Evolutionary conservation across 331 rosid genomes (phyloP).

Genomic region (Quercus tomentella): DNA sequence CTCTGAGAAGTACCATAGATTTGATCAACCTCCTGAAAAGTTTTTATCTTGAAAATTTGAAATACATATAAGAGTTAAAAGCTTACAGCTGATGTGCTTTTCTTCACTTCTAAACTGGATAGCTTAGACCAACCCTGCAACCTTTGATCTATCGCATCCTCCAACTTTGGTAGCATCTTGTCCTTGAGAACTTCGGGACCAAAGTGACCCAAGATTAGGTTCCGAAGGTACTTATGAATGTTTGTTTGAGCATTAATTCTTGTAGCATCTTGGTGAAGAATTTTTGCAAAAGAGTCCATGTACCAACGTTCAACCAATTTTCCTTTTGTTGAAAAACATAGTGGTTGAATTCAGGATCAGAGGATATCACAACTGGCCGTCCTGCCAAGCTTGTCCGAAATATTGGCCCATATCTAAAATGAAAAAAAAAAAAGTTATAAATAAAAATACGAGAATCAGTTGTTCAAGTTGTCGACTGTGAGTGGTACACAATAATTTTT

Average conservation of each 20-base stretch:
- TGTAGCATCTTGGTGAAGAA: not conserved
- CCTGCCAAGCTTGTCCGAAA: not conserved
- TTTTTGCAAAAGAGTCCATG: not conserved
- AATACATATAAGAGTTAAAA: too few relatives aligned
- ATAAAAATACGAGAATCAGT: too few relatives aligned
- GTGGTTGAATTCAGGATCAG: not conserved
- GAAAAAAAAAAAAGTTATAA: too few relatives aligned
- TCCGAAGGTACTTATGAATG: not conserved
- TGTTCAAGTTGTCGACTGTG: too few relatives aligned
- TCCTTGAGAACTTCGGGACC: not conserved
- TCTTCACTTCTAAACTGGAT: not conserved
- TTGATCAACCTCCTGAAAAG: too few relatives aligned
- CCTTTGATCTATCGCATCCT: not conserved
- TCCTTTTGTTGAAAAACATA: not conserved
- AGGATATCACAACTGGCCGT: not conserved
- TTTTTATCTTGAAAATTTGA: too few relatives aligned
- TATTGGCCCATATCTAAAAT: not conserved
- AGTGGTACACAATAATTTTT: too few relatives aligned
- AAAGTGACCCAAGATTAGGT: not conserved
- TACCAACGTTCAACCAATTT: not conserved
- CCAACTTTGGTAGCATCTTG: not conserved
- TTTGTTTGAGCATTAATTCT: not conserved
- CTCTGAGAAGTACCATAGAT: too few relatives aligned
- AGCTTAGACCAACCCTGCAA: not conserved
- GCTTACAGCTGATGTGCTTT: not conserved